Conservation (phyloP, 208 protist species). For the Acanthamoeba healyi region DNA sequence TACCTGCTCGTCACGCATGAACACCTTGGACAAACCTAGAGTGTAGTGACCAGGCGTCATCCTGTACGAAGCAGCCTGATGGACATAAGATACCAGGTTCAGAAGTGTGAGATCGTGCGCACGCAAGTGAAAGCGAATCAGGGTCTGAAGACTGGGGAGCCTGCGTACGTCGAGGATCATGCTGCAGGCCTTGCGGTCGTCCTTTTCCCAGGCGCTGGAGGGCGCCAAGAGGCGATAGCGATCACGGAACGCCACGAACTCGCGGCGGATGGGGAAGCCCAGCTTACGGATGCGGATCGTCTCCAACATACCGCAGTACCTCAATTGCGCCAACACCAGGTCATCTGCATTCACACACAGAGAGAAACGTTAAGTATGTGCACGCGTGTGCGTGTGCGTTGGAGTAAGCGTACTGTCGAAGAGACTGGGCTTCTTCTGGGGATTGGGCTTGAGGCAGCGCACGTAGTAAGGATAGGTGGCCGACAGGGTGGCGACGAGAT, state of each 20-base stretch:
- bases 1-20: constrained; percentile 71
- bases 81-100: background rate
- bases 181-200: constrained; percentile 61
- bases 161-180: constrained; percentile 42
- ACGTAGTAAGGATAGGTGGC: constrained; percentile 96
- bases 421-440: constrained; percentile 57
- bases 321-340: constrained; percentile 75
- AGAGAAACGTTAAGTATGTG: too few relatives aligned
- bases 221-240: constrained; percentile 70
- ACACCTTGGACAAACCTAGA: constrained; percentile 63
- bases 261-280: constrained; percentile 79
- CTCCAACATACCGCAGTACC: constrained; percentile 84
- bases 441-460: constrained; percentile 95
- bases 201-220: constrained; percentile 23
- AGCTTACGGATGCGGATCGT: constrained; percentile 83
- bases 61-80: constrained; percentile 49
- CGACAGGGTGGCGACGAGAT: constrained; percentile 78
- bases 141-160: background rate
- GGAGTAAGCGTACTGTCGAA: constrained; percentile 33
- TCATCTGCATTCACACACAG: background rate
- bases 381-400: background rate
- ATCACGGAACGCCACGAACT: constrained; percentile 68
- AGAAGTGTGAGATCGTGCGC: too few relatives aligned
- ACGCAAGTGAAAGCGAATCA: background rate
- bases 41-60: constrained; percentile 69